Evolutionary conservation across 1,139 yeast species (phyloP).

Genomic region (Diutina neorugosa): DNA sequence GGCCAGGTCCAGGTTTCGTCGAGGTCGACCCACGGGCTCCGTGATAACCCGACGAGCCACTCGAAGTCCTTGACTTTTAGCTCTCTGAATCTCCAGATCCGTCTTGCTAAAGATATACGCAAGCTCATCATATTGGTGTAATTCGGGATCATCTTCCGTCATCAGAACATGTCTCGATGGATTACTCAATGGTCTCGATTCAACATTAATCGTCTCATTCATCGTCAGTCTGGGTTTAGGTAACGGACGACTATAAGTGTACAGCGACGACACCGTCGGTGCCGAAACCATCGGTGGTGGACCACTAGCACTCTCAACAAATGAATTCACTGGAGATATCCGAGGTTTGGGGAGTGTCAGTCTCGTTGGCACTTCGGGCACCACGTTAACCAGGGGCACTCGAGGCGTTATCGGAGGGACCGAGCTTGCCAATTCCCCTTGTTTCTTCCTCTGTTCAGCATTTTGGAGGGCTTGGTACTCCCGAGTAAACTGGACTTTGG

Average conservation of each 20-base stretch:
- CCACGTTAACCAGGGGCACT: neutral
- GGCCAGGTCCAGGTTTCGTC: neutral
- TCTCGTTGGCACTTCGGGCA: too few species aligned
- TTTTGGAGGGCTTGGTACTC: neutral
- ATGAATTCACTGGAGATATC: too few species aligned
- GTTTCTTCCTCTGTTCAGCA: neutral
- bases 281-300: neutral
- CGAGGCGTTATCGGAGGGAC: neutral
- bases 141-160: neutral
- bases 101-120: neutral
- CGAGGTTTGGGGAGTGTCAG: too few species aligned
- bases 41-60: neutral
- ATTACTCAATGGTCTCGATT: too few species aligned
- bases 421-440: neutral
- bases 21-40: neutral
- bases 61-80: neutral
- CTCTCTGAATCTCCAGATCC: neutral
- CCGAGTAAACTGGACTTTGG: neutral
- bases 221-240: neutral
- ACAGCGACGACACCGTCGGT: neutral
- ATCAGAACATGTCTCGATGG: neutral
- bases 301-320: too few species aligned
- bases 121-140: neutral
- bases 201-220: neutral
- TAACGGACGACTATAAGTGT: neutral